Conservation (phyloP, 2,329 filamentous ascomycete genomes). For the Trichoderma guizhouense region DNA sequence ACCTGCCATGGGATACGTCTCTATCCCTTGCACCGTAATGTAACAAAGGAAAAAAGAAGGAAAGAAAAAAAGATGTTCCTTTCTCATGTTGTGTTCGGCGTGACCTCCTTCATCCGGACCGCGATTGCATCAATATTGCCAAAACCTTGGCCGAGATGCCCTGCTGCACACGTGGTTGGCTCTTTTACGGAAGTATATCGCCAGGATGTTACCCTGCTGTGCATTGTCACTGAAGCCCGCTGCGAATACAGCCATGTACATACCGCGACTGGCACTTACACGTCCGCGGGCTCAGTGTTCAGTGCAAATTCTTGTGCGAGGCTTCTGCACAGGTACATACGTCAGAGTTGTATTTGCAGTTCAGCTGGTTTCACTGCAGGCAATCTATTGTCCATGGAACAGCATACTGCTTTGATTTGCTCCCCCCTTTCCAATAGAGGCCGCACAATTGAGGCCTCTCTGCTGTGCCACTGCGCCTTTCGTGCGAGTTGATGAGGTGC, state of each 20-base stretch:
- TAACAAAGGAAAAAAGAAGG: neutral
- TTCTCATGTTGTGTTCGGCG: neutral
- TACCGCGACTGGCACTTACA: neutral
- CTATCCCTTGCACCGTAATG: neutral
- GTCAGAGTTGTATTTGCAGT: neutral
- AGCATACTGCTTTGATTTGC: neutral
- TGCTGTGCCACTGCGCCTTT: neutral
- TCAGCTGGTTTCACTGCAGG: constrained; percentile 9
- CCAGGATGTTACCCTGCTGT: neutral
- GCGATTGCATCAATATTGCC: neutral
- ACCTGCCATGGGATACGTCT: neutral
- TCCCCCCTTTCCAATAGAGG: neutral
- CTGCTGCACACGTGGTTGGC: neutral
- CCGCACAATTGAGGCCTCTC: neutral
- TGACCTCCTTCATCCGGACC: neutral
- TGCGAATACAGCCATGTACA: neutral
- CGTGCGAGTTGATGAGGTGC: neutral
- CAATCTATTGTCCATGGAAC: neutral
- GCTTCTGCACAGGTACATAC: neutral
- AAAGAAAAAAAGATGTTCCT: neutral
- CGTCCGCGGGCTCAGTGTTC: neutral
- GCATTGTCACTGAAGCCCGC: neutral
- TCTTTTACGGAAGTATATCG: neutral
- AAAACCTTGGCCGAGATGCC: neutral
- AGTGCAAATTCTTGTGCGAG: constrained; percentile 1